phyloP scores from a whole-genome alignment of 225 moss, liverwort and hornwort species.

The Sphagnum tenellum region DNA sequence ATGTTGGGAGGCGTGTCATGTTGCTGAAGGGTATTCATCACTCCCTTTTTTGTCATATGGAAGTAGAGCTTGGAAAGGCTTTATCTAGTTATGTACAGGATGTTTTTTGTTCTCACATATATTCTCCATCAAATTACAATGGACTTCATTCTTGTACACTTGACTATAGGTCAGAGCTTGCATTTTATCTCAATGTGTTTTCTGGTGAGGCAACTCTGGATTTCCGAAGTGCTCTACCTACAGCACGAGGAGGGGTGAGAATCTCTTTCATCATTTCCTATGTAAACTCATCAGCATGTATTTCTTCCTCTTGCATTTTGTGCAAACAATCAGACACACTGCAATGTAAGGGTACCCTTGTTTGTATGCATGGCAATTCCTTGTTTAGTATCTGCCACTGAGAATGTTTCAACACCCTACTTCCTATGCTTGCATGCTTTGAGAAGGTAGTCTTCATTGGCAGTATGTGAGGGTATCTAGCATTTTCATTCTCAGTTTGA shows the following conservation, averaged over 20 bases:
- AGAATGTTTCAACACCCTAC: too few species aligned
- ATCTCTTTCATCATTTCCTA: background rate
- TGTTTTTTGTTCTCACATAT: background rate
- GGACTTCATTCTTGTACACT: background rate
- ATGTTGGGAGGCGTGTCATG: slow-evolving; percentile 78
- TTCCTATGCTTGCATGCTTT: too few species aligned
- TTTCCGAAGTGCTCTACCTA: slow-evolving; percentile 78
- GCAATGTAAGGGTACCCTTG: too few species aligned
- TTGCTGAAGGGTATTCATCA: slow-evolving; percentile 49
- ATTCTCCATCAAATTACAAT: too few species aligned
- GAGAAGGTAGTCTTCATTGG: too few species aligned
- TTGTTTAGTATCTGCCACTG: too few species aligned
- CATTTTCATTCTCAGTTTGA: too few species aligned
- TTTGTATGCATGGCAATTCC: too few species aligned
- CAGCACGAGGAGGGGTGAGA: slow-evolving; percentile 75
- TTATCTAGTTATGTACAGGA: background rate
- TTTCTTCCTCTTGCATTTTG: too few species aligned
- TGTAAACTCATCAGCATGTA: too few species aligned
- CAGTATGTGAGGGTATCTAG: too few species aligned
- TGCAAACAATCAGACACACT: too few species aligned
- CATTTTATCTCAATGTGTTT: slow-evolving; percentile 82
- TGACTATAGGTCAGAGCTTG: slow-evolving; percentile 37
- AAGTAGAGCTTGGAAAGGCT: background rate
- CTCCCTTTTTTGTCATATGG: background rate
- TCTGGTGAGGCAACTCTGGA: slow-evolving; percentile 77